Base-by-base conservation (phyloP, 2,329 filamentous ascomycete species). In the Paecilomyces niveus region DNA sequence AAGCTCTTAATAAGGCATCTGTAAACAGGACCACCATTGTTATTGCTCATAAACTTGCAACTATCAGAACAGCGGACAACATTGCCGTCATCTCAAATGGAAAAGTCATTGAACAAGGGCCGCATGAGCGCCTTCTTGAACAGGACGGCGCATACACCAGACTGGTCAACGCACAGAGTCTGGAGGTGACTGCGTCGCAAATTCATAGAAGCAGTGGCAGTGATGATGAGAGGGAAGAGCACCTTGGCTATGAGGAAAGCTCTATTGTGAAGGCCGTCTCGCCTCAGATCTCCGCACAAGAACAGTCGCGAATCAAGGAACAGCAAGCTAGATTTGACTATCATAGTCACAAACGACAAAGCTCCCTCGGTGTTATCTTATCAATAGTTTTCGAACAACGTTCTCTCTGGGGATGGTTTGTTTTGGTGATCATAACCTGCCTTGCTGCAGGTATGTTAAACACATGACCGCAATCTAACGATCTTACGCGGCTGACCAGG, bases 1-100 rank as follows among this genome's bases (percentile, higher is more conserved):
- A 87, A 39, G 92, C 92, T 11, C 80, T 96, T 0, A 89, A 94
- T 63, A 85, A 59, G 88, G 68, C 90, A 5, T 81, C 89, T 0
- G 80, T 85, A 59, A 89, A 60, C 5, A 62, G 67, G 3, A 73
- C 72, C 1, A 71, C 70, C 4, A 66, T 74, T 22, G 64, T 74
- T 1, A 79, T 80, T 57, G 77, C 78, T 0, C 78, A 80, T 61
- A 73, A 74, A 53, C 68, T 80, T 7, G 70, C 77, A 0, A 80
- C 78, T 0, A 70, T 80, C 15, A 71, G 68, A 54, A 65, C 63
- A n/a, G 77, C 77, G 3, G 74, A 80, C 63, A 76, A 76, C 52
- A 79, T 80, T 24, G 71, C 73, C 3, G 78, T 81, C 13, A 74
- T 80, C 66, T 62, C 68, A n/a, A 66, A 73, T 24, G 78, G 78